Evolutionary conservation across 371 early-diverging fungal species (phyloP).

Genomic region (Sporodiniella umbellata): DNA sequence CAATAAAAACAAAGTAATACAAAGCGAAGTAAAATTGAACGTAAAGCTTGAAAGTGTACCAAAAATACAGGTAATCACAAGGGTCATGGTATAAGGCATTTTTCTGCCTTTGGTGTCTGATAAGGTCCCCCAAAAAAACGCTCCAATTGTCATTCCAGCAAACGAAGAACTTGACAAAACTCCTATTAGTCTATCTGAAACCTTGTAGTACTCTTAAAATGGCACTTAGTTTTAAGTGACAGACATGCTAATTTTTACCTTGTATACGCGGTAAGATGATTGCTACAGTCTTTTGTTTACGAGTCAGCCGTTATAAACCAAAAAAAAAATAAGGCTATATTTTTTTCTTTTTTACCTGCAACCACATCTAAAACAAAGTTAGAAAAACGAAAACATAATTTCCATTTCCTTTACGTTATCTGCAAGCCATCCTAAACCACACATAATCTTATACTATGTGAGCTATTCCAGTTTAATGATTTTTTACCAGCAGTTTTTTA

Average conservation of each 20-base stretch:
- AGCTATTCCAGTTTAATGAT: background rate
- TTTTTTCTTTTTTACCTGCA: constrained; percentile 46
- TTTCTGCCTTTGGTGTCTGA: constrained; percentile 75
- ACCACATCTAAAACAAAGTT: constrained; percentile 55
- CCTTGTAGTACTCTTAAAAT: constrained; percentile 59
- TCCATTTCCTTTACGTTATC: constrained; percentile 63
- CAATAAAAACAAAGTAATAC: constrained; percentile 61
- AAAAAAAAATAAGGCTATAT: too few species aligned
- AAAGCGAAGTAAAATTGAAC: constrained; percentile 62
- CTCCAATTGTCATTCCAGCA: constrained; percentile 81
- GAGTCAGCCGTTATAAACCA: too few species aligned
- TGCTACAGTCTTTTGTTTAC: constrained; percentile 52
- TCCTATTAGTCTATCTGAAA: constrained; percentile 59
- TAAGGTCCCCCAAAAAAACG: constrained; percentile 78
- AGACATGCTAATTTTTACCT: too few species aligned
- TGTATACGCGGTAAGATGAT: constrained; percentile 59
- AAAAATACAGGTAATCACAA: constrained; percentile 71
- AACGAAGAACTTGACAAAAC: constrained; percentile 66
- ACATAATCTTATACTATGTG: constrained; percentile 51
- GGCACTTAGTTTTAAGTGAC: too few species aligned
- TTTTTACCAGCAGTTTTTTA: constrained; percentile 63
- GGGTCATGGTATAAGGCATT: constrained; percentile 76
- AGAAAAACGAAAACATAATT: background rate
- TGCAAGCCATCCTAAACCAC: constrained; percentile 84
- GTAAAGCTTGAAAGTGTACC: constrained; percentile 70